A percentile compares a stretch with the other conserved stretches of the same genome.
phyloP scores from a whole-genome alignment of 768 basidiomycete genomes.

The Agrocybe praecox region DNA sequence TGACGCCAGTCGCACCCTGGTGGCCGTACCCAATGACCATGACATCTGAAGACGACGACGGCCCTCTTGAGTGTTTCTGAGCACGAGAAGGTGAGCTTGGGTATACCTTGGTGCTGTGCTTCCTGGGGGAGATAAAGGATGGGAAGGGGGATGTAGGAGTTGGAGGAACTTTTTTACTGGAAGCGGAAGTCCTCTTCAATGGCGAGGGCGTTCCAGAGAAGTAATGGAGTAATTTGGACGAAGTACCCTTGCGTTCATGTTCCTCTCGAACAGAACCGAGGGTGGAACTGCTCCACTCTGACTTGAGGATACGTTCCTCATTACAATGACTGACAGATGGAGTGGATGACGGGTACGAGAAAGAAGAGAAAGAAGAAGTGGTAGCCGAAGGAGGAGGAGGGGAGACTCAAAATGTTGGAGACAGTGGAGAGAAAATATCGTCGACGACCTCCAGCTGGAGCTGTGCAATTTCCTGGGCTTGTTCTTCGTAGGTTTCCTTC shows the following conservation, averaged over 20 bases:
- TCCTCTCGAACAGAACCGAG: constrained; percentile 44
- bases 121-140: constrained; percentile 18
- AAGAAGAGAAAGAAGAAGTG: neutral
- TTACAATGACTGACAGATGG: constrained; percentile 17
- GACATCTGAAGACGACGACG: constrained; percentile 29
- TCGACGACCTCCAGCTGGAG: constrained; percentile 4
- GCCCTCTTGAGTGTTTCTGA: constrained; percentile 3
- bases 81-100: neutral
- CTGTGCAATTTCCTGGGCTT: neutral
- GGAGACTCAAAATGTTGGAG: constrained; percentile 17
- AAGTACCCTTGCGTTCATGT: constrained; percentile 30
- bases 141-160: constrained; percentile 25
- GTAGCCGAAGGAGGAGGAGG: constrained; percentile 12
- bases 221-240: constrained; percentile 38
- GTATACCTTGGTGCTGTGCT: constrained; percentile 10
- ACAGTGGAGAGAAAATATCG: constrained; percentile 17
- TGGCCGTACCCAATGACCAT: constrained; percentile 34
- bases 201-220: constrained; percentile 32
- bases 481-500: constrained; percentile 1
- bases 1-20: constrained; percentile 23
- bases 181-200: constrained; percentile 15
- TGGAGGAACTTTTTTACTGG: constrained; percentile 21
- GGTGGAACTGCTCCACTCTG: constrained; percentile 71
- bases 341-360: constrained; percentile 12
- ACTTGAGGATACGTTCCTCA: constrained; percentile 44